Percentiles rank a stretch among this genome's conserved stretches.
These are phyloP conservation scores for Ophiostoma perfectum DNA, from an alignment of 2,329 filamentous ascomycete genomes.

Conservation along the genomic window DNA sequence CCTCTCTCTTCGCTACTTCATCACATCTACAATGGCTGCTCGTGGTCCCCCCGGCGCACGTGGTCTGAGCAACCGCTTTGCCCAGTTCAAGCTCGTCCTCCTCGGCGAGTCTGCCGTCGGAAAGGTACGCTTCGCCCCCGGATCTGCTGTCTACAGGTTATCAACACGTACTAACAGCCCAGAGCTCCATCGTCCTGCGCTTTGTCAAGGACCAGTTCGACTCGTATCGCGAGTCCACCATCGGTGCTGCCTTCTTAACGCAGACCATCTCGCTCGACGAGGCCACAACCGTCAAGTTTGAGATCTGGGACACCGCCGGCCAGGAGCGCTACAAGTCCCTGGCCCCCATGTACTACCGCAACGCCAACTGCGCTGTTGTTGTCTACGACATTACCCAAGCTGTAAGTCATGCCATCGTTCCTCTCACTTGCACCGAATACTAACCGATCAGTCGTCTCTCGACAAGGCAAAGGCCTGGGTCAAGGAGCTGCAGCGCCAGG, in stretches of 20 bases:
- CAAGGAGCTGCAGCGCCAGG: conserved; percentile 96
- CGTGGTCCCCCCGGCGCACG: conserved; percentile 61
- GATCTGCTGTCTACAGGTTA: conserved; percentile 11
- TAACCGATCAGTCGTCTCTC: conserved; percentile 66
- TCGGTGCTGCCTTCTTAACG: conserved; percentile 96
- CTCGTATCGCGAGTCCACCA: conserved; percentile 91
- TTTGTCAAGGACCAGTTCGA: conserved; percentile 99
- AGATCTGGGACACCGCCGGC: conserved; percentile 98
- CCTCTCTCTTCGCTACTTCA: neutral
- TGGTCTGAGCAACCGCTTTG: conserved; percentile 76
- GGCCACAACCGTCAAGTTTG: conserved; percentile 97
- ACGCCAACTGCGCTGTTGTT: conserved; percentile 97
- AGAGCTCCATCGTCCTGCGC: conserved; percentile 96
- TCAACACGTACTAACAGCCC: conserved; percentile 25
- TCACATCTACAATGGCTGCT: conserved; percentile 62
- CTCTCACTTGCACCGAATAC: neutral
- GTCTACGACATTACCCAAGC: conserved; percentile 99
- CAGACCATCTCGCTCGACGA: conserved; percentile 98
- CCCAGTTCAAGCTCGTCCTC: conserved; percentile 97
- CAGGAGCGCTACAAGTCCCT: conserved; percentile 99
- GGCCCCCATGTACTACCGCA: conserved; percentile 99
- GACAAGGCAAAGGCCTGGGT: conserved; percentile 99
- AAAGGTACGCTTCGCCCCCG: conserved; percentile 59
- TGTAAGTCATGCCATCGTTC: conserved; percentile 50
- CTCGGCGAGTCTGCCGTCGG: conserved; percentile 97